Evolutionary conservation across 2,329 filamentous ascomycete genomes (phyloP).

Genomic region (Venturiaceae sp.): DNA sequence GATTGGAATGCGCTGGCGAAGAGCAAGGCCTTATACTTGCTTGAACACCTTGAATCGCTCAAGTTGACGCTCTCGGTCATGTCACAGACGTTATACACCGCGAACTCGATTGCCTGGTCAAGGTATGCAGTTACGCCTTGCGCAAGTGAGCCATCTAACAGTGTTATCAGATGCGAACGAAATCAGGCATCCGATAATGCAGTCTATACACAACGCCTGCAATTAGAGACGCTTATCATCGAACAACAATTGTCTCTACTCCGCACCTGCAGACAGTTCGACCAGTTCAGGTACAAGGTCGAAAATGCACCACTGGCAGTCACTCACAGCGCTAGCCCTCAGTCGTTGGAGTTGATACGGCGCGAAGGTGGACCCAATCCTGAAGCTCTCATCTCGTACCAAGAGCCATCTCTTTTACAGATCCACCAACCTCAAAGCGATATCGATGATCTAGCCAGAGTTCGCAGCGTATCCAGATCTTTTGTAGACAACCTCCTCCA

Average conservation of each 20-base stretch:
- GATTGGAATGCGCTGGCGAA: slow-evolving; percentile 11
- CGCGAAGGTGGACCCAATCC: slow-evolving; percentile 18
- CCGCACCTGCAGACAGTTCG: slow-evolving; percentile 15
- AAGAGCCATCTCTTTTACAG: slow-evolving; percentile 17
- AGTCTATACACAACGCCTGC: slow-evolving; percentile 24
- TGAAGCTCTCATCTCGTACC: slow-evolving; percentile 18
- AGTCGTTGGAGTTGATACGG: slow-evolving; percentile 6
- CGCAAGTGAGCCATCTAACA: background rate
- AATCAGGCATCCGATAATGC: slow-evolving; percentile 12
- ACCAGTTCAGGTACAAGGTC: slow-evolving; percentile 8
- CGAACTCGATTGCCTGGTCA: slow-evolving; percentile 27
- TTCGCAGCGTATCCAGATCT: background rate
- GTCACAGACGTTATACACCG: slow-evolving; percentile 26
- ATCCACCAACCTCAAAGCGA: slow-evolving; percentile 16
- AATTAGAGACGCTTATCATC: slow-evolving; percentile 26
- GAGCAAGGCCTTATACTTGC: slow-evolving; percentile 21
- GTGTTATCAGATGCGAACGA: background rate
- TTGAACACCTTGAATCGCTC: slow-evolving; percentile 23
- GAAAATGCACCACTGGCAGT: slow-evolving; percentile 7
- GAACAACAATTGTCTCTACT: slow-evolving; percentile 28
- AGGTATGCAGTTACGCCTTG: slow-evolving; percentile 17
- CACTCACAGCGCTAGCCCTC: background rate
- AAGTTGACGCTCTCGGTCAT: slow-evolving; percentile 26
- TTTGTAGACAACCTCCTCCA: slow-evolving; percentile 8
- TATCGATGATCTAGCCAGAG: slow-evolving; percentile 14